These are phyloP conservation scores for Wickerhamomyces queroliae DNA, from an alignment of 805 yeast genomes.

Conservation along the genomic window DNA sequence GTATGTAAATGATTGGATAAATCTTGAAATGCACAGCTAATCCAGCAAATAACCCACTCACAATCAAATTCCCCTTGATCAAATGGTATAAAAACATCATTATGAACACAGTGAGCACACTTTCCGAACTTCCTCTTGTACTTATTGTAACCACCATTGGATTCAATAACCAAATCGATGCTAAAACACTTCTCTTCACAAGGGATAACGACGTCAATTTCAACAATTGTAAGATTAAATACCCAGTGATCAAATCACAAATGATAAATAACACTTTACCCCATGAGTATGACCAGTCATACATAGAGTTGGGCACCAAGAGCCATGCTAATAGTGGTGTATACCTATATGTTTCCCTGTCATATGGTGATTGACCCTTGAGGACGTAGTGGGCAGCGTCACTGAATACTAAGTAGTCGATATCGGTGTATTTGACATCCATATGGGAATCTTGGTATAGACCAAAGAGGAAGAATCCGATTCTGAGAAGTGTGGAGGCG, in stretches of 20 bases:
- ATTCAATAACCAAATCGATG: constrained; percentile 79
- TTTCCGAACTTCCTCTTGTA: constrained; percentile 91
- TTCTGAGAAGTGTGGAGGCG: constrained; percentile 33
- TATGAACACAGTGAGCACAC: constrained; percentile 74
- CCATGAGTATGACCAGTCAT: constrained; percentile 44
- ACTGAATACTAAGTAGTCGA: constrained; percentile 89
- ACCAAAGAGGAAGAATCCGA: constrained; percentile 71
- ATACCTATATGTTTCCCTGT: constrained; percentile 84
- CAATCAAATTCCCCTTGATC: constrained; percentile 26
- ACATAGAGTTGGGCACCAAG: constrained; percentile 56
- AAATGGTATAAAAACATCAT: constrained; percentile 50
- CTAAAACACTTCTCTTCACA: constrained; percentile 33
- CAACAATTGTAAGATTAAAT: constrained; percentile 41
- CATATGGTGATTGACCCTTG: constrained; percentile 59
- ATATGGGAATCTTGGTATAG: constrained; percentile 77
- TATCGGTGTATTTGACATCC: constrained; percentile 86
- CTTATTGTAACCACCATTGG: constrained; percentile 94
- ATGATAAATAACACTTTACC: constrained; percentile 77
- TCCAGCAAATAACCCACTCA: constrained; percentile 31
- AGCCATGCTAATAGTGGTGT: constrained; percentile 90
- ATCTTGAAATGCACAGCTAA: constrained; percentile 81
- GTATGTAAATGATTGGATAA: constrained; percentile 85
- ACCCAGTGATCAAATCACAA: constrained; percentile 81
- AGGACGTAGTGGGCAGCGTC: constrained; percentile 80
- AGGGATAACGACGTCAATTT: constrained; percentile 20